phyloP scores from a whole-genome alignment of 768 basidiomycete genomes.

The Steccherinum ochraceum region DNA sequence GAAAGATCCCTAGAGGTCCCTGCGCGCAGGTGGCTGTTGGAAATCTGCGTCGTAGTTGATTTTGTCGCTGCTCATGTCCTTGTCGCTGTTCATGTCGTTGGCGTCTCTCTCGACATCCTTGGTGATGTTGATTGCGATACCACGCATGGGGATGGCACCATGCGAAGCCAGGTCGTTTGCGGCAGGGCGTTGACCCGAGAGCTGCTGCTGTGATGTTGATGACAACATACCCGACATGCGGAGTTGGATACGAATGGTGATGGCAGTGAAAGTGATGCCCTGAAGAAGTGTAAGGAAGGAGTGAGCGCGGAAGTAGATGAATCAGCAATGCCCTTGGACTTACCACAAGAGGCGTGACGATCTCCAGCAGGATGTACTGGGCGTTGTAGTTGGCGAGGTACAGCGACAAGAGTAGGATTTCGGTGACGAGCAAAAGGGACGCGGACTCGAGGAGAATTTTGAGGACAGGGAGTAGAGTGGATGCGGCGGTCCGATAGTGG shows the following conservation, averaged over 20 bases:
- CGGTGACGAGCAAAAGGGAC: slow-evolving; percentile 6
- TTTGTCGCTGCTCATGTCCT: background rate
- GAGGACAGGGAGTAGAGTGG: slow-evolving; percentile 12
- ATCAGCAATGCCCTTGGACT: too few relatives aligned
- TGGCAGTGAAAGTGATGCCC: slow-evolving; percentile 16
- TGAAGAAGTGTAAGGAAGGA: background rate
- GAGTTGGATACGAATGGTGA: slow-evolving; percentile 11
- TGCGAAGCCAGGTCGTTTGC: background rate
- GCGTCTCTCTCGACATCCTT: slow-evolving; percentile 6
- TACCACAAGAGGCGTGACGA: slow-evolving; percentile 11
- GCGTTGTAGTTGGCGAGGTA: slow-evolving; percentile 12
- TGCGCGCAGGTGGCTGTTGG: too few relatives aligned
- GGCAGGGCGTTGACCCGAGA: background rate
- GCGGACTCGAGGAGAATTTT: slow-evolving; percentile 12
- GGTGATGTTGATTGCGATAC: slow-evolving; percentile 8
- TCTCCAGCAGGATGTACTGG: slow-evolving; percentile 13
- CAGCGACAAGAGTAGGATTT: slow-evolving; percentile 10
- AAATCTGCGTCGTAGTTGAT: background rate
- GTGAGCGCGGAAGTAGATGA: background rate
- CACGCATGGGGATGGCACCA: slow-evolving; percentile 4
- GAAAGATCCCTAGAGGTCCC: too few relatives aligned
- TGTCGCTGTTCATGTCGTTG: too few relatives aligned
- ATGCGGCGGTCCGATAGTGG: slow-evolving; percentile 6
- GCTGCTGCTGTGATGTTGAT: background rate
- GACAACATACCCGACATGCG: background rate